A percentile compares a stretch with the other conserved stretches of the same genome.
These are phyloP conservation scores for Exophiala calicioides DNA, from an alignment of 2,329 filamentous ascomycete genomes.

Conservation along the genomic window DNA sequence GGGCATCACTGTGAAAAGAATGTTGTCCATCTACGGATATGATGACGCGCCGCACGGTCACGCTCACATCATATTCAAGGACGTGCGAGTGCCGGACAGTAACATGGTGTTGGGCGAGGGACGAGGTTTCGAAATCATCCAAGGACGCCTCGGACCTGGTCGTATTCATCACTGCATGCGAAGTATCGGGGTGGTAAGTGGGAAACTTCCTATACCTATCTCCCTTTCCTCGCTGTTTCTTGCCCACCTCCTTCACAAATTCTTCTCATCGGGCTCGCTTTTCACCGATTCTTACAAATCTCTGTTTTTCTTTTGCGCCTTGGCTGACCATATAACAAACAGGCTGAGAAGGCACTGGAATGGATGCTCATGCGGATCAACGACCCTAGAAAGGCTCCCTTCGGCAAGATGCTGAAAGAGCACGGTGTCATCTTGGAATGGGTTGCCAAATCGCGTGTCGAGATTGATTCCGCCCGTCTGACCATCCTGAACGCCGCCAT, in stretches of 20 bases:
- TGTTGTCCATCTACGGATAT: slow-evolving; percentile 92
- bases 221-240: too few species aligned
- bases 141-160: slow-evolving; percentile 90
- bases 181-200: slow-evolving; percentile 70
- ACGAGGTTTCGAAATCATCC: slow-evolving; percentile 96
- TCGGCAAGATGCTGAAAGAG: slow-evolving; percentile 80
- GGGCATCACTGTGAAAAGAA: slow-evolving; percentile 89
- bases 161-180: slow-evolving; percentile 99
- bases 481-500: slow-evolving; percentile 91
- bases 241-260: too few species aligned
- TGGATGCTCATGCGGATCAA: slow-evolving; percentile 95
- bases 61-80: slow-evolving; percentile 84
- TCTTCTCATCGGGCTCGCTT: too few species aligned
- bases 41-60: slow-evolving; percentile 99
- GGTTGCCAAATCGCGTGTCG: slow-evolving; percentile 86
- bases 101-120: slow-evolving; percentile 93
- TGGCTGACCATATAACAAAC: neutral
- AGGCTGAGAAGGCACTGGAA: slow-evolving; percentile 80
- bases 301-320: too few species aligned
- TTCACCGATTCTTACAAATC: too few species aligned
- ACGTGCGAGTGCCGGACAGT: slow-evolving; percentile 78
- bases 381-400: slow-evolving; percentile 85
- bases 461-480: slow-evolving; percentile 89
- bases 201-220: neutral
- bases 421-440: slow-evolving; percentile 96